Evolutionary conservation across 257 asterid genomes (phyloP).

Genomic region (Apocynum venetum): DNA sequence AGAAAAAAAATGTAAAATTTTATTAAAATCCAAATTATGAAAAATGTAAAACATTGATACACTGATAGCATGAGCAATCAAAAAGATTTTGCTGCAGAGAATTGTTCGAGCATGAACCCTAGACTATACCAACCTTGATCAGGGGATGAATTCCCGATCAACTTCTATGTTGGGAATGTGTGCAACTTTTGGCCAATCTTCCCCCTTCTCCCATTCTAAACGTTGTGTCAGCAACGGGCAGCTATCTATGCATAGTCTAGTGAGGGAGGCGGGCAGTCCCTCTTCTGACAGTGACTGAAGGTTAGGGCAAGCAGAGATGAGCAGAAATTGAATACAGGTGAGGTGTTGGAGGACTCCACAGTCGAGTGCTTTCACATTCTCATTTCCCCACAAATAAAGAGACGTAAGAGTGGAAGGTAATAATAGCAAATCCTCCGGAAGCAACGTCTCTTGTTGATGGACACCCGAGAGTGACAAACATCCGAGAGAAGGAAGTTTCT

Average conservation of each 20-base stretch:
- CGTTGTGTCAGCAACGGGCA: conserved; percentile 3
- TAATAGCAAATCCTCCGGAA: not conserved
- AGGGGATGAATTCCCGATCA: accelerated
- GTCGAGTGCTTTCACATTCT: not conserved
- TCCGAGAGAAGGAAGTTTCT: not conserved
- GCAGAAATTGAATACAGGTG: conserved; percentile 1
- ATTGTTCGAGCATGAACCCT: too few relatives aligned
- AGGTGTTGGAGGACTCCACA: not conserved
- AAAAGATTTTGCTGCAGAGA: too few relatives aligned
- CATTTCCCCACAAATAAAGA: accelerated
- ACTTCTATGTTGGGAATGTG: accelerated
- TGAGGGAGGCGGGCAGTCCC: conserved; percentile 6
- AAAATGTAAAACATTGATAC: too few relatives aligned
- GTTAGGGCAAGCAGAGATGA: accelerated
- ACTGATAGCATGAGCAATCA: too few relatives aligned
- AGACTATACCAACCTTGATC: not conserved
- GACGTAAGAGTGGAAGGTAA: not conserved
- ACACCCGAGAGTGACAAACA: accelerated
- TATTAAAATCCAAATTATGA: too few relatives aligned
- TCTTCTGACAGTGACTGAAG: not conserved
- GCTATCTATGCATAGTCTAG: not conserved
- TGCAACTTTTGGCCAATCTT: not conserved
- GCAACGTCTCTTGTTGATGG: too few relatives aligned
- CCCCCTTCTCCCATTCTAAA: not conserved
- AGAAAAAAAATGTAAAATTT: too few relatives aligned